A percentile compares a stretch with the other conserved stretches of the same genome.
Conservation (phyloP, 2,329 filamentous ascomycete species). For the Ophiostoma australiae region DNA sequence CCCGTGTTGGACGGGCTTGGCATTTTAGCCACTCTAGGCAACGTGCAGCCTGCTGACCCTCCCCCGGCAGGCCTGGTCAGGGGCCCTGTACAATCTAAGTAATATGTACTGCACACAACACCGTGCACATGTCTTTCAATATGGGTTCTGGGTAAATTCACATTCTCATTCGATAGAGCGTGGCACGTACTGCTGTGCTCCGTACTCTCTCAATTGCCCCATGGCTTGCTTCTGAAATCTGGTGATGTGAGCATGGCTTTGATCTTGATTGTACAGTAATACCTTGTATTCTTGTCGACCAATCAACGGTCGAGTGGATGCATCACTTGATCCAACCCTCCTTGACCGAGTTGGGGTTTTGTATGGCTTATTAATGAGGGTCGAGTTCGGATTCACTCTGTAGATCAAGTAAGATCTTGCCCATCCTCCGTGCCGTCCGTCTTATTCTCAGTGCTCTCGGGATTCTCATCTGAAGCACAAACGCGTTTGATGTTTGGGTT, state of each 20-base stretch:
- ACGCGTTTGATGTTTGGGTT: background rate
- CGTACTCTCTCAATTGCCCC: background rate
- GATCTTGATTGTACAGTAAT: background rate
- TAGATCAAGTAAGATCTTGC: background rate
- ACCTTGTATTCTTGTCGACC: background rate
- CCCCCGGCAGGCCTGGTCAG: background rate
- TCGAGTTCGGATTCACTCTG: background rate
- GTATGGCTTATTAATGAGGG: no score
- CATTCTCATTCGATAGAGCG: background rate
- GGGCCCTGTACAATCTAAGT: background rate
- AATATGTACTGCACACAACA: background rate
- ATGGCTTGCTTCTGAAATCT: background rate
- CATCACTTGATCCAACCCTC: background rate
- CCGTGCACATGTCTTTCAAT: constrained; percentile 5
- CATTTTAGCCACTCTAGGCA: constrained; percentile 19
- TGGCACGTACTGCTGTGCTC: background rate
- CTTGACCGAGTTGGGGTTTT: background rate
- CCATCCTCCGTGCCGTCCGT: background rate
- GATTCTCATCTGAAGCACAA: background rate
- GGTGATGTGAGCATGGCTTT: background rate
- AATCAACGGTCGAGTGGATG: background rate
- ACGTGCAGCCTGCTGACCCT: constrained; percentile 9
- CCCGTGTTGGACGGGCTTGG: constrained; percentile 17
- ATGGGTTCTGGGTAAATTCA: background rate
- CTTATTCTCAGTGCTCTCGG: background rate